Conservation (phyloP, 2,329 filamentous ascomycete genomes). For the Tolypocladium nubicola region DNA sequence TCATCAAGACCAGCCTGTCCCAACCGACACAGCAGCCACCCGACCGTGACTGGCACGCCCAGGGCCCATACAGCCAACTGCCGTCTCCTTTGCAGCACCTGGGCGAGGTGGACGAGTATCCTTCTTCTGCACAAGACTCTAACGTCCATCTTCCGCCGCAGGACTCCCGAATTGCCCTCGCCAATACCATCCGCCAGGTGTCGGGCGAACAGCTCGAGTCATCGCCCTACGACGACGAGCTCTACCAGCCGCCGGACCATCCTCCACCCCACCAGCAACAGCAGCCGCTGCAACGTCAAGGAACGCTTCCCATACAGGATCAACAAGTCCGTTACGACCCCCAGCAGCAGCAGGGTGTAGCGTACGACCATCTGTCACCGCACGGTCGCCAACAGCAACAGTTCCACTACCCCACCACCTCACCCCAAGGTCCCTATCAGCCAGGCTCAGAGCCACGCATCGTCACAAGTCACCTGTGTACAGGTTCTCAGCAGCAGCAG, state of each 20-base stretch:
- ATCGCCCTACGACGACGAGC: conserved; percentile 33
- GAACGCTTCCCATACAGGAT: conserved; percentile 14
- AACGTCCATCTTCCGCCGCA: conserved; percentile 28
- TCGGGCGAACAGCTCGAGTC: conserved; percentile 29
- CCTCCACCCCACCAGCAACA: conserved; percentile 19
- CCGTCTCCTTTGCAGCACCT: conserved; percentile 33
- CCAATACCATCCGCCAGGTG: conserved; percentile 35
- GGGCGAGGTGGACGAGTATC: conserved; percentile 27
- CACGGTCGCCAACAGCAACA: conserved; percentile 19
- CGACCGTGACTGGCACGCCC: conserved; percentile 11
- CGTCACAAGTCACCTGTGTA: conserved; percentile 24
- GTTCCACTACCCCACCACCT: conserved; percentile 7
- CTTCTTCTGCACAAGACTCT: conserved; percentile 24
- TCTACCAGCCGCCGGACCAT: conserved; percentile 22
- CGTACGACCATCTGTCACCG: conserved; percentile 13
- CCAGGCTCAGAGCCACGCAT: conserved; percentile 24
- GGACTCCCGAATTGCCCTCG: conserved; percentile 23
- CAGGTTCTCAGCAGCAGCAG: conserved; percentile 18
- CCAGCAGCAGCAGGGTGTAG: conserved; percentile 21
- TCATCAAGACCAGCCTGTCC: conserved; percentile 30
- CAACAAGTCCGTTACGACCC: conserved; percentile 20
- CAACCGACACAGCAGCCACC: conserved; percentile 6
- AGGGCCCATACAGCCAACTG: conserved; percentile 9
- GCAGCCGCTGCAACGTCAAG: conserved; percentile 15
- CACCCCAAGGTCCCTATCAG: conserved; percentile 17